Percentiles rank a stretch among this genome's conserved stretches.
Conservation (phyloP, 2,329 filamentous ascomycete species). For the Aspergillus niger region DNA sequence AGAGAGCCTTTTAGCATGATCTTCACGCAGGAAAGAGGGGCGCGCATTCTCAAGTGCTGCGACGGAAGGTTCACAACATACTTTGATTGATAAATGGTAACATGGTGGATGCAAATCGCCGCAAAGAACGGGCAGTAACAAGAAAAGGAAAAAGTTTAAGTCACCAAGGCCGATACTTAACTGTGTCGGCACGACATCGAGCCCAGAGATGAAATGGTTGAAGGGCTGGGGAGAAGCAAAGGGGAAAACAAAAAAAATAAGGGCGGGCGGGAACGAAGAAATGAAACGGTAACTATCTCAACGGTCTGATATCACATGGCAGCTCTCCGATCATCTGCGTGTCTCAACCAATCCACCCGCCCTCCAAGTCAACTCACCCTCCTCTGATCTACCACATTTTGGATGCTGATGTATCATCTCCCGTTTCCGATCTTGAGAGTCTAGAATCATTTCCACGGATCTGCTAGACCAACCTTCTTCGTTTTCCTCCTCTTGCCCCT, state of each 20-base stretch:
- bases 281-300: neutral
- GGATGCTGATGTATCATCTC: neutral
- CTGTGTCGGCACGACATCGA: conserved; percentile 4
- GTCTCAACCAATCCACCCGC: neutral
- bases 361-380: neutral
- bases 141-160: conserved; percentile 7
- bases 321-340: neutral
- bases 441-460: neutral
- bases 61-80: conserved; percentile 33
- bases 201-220: conserved; percentile 1
- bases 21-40: conserved; percentile 13
- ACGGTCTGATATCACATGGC: conserved; percentile 13
- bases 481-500: neutral
- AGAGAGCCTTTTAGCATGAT: conserved; percentile 17
- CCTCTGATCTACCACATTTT: neutral
- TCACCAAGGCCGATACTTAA: neutral
- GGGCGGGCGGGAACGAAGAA: conserved; percentile 5
- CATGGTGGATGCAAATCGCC: conserved; percentile 47
- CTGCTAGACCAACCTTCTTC: neutral
- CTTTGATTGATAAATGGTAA: conserved; percentile 65
- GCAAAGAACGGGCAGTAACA: conserved; percentile 6
- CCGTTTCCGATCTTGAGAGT: neutral
- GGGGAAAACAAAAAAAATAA: neutral
- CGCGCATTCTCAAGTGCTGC: conserved; percentile 1
- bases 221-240: neutral